Evolutionary conservation across 2,329 filamentous ascomycete species (phyloP).

Genomic region (Nannizziopsis arthrosporioides): DNA sequence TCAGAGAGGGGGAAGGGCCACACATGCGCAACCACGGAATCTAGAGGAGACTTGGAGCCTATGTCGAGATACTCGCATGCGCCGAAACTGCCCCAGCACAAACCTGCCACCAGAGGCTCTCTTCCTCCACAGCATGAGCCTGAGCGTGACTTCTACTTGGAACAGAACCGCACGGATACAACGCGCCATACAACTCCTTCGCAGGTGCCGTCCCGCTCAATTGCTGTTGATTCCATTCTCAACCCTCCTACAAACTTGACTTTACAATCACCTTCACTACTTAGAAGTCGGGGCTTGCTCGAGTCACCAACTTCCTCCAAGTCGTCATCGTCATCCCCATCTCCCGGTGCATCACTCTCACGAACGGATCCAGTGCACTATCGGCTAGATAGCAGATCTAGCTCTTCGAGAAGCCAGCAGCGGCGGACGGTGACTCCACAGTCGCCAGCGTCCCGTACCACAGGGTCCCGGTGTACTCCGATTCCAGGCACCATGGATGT

Average conservation of each 20-base stretch:
- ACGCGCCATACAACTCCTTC: slow-evolving; percentile 4
- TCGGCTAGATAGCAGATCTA: slow-evolving; percentile 7
- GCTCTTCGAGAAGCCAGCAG: slow-evolving; percentile 24
- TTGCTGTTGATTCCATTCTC: slow-evolving; percentile 33
- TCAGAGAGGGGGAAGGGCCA: slow-evolving; percentile 30
- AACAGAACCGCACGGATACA: background rate
- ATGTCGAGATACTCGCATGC: slow-evolving; percentile 30
- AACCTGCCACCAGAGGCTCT: slow-evolving; percentile 2
- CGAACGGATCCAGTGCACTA: slow-evolving; percentile 9
- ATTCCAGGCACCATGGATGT: slow-evolving; percentile 24
- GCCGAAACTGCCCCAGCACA: slow-evolving; percentile 24
- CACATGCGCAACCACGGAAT: slow-evolving; percentile 26
- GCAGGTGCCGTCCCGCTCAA: slow-evolving; percentile 23
- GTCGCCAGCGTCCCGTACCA: slow-evolving; percentile 29
- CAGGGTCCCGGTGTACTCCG: slow-evolving; percentile 19
- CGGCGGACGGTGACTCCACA: slow-evolving; percentile 26
- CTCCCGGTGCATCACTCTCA: slow-evolving; percentile 10
- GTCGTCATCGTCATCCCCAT: slow-evolving; percentile 12
- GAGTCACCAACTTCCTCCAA: slow-evolving; percentile 15
- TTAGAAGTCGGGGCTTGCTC: slow-evolving; percentile 20
- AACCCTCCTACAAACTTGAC: slow-evolving; percentile 26
- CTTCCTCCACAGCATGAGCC: slow-evolving; percentile 1
- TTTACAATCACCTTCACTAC: slow-evolving; percentile 13
- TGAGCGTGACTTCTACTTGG: background rate
- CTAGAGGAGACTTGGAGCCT: slow-evolving; percentile 25